A percentile compares a stretch with the other conserved stretches of the same genome.
These are phyloP conservation scores for Plantago ovata DNA, from an alignment of 257 asterid genomes.

Conservation along the genomic window DNA sequence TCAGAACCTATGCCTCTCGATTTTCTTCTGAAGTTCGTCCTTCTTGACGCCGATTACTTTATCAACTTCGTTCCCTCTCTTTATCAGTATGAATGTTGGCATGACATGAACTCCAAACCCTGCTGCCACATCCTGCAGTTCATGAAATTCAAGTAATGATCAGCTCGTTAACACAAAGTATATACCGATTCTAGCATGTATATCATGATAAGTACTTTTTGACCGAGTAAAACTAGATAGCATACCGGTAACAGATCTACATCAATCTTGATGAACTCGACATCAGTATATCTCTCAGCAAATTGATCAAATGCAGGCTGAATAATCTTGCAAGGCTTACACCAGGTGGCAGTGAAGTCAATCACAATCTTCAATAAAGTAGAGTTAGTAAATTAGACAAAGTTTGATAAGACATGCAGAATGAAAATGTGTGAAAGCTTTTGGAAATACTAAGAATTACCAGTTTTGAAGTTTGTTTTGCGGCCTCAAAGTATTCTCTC, in stretches of 20 bases:
- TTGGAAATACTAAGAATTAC: slow-evolving; percentile 28
- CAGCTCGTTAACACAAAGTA: too few species aligned
- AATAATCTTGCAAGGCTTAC: slow-evolving; percentile 57
- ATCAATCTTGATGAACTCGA: slow-evolving; percentile 71
- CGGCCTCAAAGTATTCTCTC: slow-evolving; percentile 50
- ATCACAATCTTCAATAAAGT: slow-evolving; percentile 47
- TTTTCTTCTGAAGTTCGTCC: slow-evolving; percentile 40
- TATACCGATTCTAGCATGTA: too few species aligned
- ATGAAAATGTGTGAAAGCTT: not conserved
- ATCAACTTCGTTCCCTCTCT: slow-evolving; percentile 54
- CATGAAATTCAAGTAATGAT: not conserved
- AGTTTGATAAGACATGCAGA: not conserved
- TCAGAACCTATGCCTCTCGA: slow-evolving; percentile 44
- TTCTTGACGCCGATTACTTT: slow-evolving; percentile 46
- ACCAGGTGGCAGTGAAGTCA: slow-evolving; percentile 74
- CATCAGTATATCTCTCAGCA: slow-evolving; percentile 48
- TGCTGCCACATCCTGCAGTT: slow-evolving; percentile 59
- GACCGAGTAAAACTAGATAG: too few species aligned
- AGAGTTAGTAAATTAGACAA: not conserved
- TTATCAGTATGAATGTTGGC: slow-evolving; percentile 65
- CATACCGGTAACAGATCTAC: slow-evolving; percentile 56
- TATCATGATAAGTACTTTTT: too few species aligned
- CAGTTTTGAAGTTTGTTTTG: slow-evolving; percentile 54
- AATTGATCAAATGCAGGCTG: slow-evolving; percentile 48
- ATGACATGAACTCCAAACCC: slow-evolving; percentile 52